A percentile compares a stretch with the other conserved stretches of the same genome.
These are phyloP conservation scores for Trypanosoma congolense DNA, from an alignment of 208 protist species.

Conservation along the genomic window DNA sequence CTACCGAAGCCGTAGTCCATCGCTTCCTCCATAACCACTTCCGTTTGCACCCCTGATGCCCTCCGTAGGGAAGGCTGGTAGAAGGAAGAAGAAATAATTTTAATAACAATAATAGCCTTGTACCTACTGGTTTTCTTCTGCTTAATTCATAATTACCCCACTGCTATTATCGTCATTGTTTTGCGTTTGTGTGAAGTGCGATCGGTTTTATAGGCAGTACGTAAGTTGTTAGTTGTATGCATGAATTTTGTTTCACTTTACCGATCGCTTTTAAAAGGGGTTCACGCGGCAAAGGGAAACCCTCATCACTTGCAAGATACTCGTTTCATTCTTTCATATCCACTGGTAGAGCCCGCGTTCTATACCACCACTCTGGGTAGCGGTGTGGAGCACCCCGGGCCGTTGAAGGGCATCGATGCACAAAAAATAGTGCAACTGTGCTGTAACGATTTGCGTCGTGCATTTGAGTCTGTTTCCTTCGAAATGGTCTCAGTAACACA, in stretches of 20 bases:
- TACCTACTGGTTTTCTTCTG: too few species aligned
- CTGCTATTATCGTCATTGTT: too few species aligned
- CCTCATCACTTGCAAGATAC: constrained; percentile 73
- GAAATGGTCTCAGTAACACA: constrained; percentile 18
- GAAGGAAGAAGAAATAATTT: background rate
- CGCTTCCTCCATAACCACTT: too few species aligned
- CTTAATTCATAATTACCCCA: too few species aligned
- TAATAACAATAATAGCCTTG: background rate
- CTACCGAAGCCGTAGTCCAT: too few species aligned
- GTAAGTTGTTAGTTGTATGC: too few species aligned
- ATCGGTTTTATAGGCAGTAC: too few species aligned
- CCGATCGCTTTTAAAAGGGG: constrained; percentile 47
- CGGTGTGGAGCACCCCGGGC: background rate
- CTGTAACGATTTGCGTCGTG: constrained; percentile 20
- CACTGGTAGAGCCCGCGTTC: constrained; percentile 19
- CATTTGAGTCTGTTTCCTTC: constrained; percentile 5
- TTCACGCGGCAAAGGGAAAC: constrained; percentile 32
- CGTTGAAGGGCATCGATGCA: constrained; percentile 9
- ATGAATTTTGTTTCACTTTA: constrained; percentile 64
- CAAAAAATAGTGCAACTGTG: constrained; percentile 17
- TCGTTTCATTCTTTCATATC: constrained; percentile 73
- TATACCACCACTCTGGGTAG: background rate
- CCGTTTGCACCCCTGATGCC: too few species aligned
- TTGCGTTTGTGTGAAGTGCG: too few species aligned
- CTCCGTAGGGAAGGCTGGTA: too few species aligned